Base-by-base conservation (phyloP, 2,329 filamentous ascomycete species). In the Fusarium incarnatum region DNA sequence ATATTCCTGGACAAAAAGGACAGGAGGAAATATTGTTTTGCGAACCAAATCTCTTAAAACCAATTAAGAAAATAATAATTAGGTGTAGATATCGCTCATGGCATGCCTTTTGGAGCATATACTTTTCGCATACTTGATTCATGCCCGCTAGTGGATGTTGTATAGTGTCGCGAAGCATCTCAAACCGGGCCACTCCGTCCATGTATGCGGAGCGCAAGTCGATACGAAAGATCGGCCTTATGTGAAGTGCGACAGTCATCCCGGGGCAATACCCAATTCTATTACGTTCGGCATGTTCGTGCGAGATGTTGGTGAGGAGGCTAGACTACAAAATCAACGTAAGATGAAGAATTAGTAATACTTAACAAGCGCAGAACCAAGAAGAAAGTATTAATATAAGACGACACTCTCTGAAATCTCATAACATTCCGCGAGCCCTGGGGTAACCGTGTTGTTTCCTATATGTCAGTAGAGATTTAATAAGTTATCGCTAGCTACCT, bases 1-100 rank as follows among this genome's bases (percentile, higher is more conserved):
- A 65, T 52, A 47, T 63, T 59, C 67, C 52, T 41, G 54, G 42
- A 48, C 32, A 64, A 58, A 37, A 42, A 63, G 60, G 63, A 67
- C 60, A 64, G 54, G 71, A 61, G 56, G 63, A 56, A 47, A 44
- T 62, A 23, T 72, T 55, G 49, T 71, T 73, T 72, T 52, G 41
- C 46, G 42, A 56, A 42, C 20, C 27, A 48, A 53, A 56, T 46
- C n/a, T 54, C 47, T 60, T 46, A 40, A 64, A 59, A 65, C 40
- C 45, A 62, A 71, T 67, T 8, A 22, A 55, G 47, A 46, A 16
- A 15, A 32, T 16, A 32, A 49, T 22, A 47, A 47, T 56, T 71
- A 50, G 45, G 13, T 54, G 37, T 25, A 53, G 15, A 41, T 15
- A 22, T 15, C 42, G 37, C 20, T 40, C 9, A 25, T 16, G 40